Percentiles rank a stretch among this genome's conserved stretches.
These are phyloP conservation scores for Ilyonectria robusta DNA, from an alignment of 2,329 filamentous ascomycete genomes.

Conservation along the genomic window DNA sequence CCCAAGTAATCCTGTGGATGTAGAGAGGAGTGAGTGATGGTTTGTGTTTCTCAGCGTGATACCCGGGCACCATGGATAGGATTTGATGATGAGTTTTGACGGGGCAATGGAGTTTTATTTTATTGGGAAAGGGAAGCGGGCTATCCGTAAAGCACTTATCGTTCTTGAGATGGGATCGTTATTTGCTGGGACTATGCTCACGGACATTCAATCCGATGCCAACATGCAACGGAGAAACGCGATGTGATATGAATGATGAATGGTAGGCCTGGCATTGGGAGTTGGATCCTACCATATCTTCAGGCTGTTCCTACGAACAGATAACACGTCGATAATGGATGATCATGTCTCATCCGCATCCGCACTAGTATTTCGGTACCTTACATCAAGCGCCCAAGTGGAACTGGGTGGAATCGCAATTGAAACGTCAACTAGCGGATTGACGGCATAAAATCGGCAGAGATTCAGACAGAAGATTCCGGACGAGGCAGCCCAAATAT, in stretches of 20 bases:
- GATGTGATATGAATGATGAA: no score
- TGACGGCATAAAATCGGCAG: not conserved
- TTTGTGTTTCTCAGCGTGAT: constrained; percentile 31
- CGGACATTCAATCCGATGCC: no score
- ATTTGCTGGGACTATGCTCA: not conserved
- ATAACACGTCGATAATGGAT: not conserved
- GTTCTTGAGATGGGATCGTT: not conserved
- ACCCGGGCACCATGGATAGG: constrained; percentile 25
- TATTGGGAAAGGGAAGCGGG: not conserved
- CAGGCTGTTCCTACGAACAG: no score
- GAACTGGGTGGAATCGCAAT: not conserved
- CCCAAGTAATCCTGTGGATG: constrained; percentile 13
- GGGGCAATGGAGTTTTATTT: constrained; percentile 2
- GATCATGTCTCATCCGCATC: not conserved
- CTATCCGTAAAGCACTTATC: not conserved
- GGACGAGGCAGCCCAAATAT: not conserved
- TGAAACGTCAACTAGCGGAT: not conserved
- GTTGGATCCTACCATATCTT: no score
- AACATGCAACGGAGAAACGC: no score
- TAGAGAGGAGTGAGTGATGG: not conserved
- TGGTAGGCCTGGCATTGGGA: no score
- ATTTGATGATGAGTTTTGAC: constrained; percentile 6
- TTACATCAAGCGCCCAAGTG: constrained; percentile 7
- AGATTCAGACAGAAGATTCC: not conserved
- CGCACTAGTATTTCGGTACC: not conserved